Base-by-base conservation (phyloP, 2,329 filamentous ascomycete species). In the Akanthomyces lecanii region DNA sequence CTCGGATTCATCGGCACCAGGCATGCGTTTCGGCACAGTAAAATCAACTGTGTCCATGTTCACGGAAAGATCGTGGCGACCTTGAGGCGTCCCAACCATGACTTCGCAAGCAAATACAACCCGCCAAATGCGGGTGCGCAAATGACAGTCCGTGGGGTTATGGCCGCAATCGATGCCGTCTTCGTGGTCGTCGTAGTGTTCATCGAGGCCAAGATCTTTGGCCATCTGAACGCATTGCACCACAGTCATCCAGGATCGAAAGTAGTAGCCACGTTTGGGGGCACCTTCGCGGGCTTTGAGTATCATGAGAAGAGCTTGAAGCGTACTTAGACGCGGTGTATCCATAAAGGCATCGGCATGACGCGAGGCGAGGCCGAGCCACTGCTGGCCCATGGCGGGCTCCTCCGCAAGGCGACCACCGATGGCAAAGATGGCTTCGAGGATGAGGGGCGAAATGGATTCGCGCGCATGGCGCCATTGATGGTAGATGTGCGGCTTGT, bases 261-360 rank as follows among this genome's bases (percentile, higher is more conserved):
- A 98, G 75, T 95, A 98, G 73, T 98, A 98, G 1, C 95, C 95
- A 65, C 91, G 87, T 72, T 96, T 96, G 0, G 94, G 93, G 10
- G 90, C 87, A n/a, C 91, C 90, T 75, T 98, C 94, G 66, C 92
- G 85, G 1, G 94, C 95, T 74, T 98, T 98, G 50, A 97, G 78
- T 21, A 97, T 82, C 51, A 98, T 88, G 51, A 97, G 78, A 65
- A 97, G 80, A 3, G 92, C 94, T 76, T 98, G 94, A 11, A 98
- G 87, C 0, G 95, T 98, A 75, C 92, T 97, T 53, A 98, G 72
- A 56, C 94, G 85, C 2, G 94, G 92, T 28, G 94, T 87, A 70
- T 97, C 94, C 84, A 96, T 93, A 74, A 97, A 98, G 56, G 90
- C 91, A 74, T 96, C 89, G 67, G 94, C 90, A 71, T 98, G 94